A percentile compares a stretch with the other conserved stretches of the same genome.
Evolutionary conservation across 208 protist species (phyloP).

Genomic region (Leishmania tropica): DNA sequence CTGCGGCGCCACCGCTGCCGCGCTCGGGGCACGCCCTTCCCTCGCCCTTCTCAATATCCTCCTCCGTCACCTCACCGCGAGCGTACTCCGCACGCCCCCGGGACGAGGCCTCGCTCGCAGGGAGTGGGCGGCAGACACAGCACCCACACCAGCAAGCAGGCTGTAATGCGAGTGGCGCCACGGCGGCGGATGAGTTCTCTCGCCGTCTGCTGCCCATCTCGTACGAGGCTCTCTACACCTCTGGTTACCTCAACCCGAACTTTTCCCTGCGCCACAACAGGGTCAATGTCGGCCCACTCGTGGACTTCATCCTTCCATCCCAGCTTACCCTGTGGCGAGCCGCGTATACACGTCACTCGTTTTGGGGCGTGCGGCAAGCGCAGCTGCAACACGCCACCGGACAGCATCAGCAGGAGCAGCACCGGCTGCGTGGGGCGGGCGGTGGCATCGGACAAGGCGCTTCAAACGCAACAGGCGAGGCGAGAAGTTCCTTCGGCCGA

Average conservation of each 20-base stretch:
- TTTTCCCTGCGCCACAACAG: conserved; percentile 57
- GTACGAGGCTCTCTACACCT: conserved; percentile 42
- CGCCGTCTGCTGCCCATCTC: conserved; percentile 43
- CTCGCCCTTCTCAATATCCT: neutral
- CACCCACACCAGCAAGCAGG: conserved; percentile 5
- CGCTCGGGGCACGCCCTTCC: neutral
- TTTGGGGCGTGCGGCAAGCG: conserved; percentile 28
- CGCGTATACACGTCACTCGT: conserved; percentile 51
- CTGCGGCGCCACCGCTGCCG: neutral
- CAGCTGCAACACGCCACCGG: conserved; percentile 35
- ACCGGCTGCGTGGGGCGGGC: neutral
- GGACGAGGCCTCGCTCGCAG: neutral
- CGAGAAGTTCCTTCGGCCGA: neutral
- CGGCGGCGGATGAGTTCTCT: conserved; percentile 13
- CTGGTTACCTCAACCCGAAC: conserved; percentile 52
- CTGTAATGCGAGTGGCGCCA: neutral
- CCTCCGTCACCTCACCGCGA: neutral
- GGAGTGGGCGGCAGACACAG: neutral
- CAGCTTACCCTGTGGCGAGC: conserved; percentile 42
- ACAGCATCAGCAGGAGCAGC: conserved; percentile 8
- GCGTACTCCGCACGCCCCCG: neutral
- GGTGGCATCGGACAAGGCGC: neutral
- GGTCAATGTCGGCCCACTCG: conserved; percentile 43
- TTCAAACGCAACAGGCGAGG: neutral
- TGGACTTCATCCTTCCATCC: conserved; percentile 35